Conservation (phyloP, 345 rosid species). For the Salix dunnii region DNA sequence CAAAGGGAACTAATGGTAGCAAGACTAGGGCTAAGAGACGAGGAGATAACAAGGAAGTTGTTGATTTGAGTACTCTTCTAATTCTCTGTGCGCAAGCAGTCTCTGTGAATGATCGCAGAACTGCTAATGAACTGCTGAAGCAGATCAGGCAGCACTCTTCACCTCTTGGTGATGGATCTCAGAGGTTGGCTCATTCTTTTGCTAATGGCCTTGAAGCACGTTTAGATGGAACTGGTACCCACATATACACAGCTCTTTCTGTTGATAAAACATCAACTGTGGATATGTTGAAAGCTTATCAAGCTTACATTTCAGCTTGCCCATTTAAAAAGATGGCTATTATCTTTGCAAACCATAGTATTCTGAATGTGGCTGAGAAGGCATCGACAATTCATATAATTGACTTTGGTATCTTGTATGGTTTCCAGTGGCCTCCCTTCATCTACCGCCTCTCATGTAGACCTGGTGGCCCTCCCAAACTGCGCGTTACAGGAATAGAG, state of each 20-base stretch:
- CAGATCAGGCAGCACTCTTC: constrained; percentile 86
- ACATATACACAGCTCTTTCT: constrained; percentile 19
- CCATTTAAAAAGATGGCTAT: constrained; percentile 29
- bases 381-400: constrained; percentile 27
- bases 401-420: constrained; percentile 27
- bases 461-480: constrained; percentile 29
- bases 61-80: constrained; percentile 78
- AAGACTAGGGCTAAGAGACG: constrained; percentile 50
- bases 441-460: constrained; percentile 26
- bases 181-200: constrained; percentile 80
- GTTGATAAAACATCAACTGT: constrained; percentile 11
- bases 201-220: constrained; percentile 85
- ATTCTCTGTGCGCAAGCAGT: constrained; percentile 82
- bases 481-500: constrained; percentile 39
- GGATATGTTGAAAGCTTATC: constrained; percentile 32
- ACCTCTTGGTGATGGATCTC: constrained; percentile 86
- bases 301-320: constrained; percentile 23
- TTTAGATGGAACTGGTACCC: constrained; percentile 37
- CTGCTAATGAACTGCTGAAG: constrained; percentile 61
- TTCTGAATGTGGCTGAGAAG: constrained; percentile 15
- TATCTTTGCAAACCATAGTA: constrained; percentile 21
- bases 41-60: constrained; percentile 55
- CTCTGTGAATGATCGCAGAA: constrained; percentile 64
- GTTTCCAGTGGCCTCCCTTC: constrained; percentile 39
- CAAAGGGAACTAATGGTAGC: constrained; percentile 45